A percentile compares a stretch with the other conserved stretches of the same genome.
Conservation (phyloP, 805 yeast species). For the Suhomyces pyralidae region DNA sequence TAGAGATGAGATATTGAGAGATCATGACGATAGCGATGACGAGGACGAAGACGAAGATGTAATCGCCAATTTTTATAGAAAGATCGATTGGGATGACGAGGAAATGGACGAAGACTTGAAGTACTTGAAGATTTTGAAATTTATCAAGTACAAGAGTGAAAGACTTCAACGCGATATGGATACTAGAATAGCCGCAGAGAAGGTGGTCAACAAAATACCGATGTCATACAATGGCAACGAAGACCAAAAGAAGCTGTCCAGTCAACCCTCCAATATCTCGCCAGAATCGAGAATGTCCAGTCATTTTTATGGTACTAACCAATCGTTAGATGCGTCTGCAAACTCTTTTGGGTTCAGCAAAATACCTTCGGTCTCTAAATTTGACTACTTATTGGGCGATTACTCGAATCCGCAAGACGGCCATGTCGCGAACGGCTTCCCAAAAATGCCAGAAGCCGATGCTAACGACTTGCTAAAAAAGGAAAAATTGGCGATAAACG, state of each 20-base stretch:
- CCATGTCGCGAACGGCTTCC: neutral
- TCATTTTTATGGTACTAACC: neutral
- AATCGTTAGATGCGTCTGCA: neutral
- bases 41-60: conserved; percentile 31
- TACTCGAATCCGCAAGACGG: neutral
- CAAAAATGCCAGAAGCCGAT: neutral
- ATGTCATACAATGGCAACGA: neutral
- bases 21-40: conserved; percentile 21
- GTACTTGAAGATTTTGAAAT: conserved; percentile 40
- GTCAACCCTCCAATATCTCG: neutral
- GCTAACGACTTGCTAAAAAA: conserved; percentile 24
- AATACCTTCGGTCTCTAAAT: conserved; percentile 9
- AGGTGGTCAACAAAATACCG: conserved; percentile 4
- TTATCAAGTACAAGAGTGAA: conserved; percentile 36
- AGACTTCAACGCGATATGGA: conserved; percentile 4
- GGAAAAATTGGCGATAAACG: conserved; percentile 27
- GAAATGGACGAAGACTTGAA: conserved; percentile 47
- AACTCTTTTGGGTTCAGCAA: conserved; percentile 8
- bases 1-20: conserved; percentile 34
- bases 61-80: conserved; percentile 14
- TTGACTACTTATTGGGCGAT: conserved; percentile 12
- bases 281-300: neutral
- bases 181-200: conserved; percentile 3
- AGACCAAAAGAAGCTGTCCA: neutral
- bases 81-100: conserved; percentile 49